Evolutionary conservation across 768 basidiomycete genomes (phyloP), one percentile per base, ranked within the genome.

Genomic region (Lentinula aciculospora): DNA sequence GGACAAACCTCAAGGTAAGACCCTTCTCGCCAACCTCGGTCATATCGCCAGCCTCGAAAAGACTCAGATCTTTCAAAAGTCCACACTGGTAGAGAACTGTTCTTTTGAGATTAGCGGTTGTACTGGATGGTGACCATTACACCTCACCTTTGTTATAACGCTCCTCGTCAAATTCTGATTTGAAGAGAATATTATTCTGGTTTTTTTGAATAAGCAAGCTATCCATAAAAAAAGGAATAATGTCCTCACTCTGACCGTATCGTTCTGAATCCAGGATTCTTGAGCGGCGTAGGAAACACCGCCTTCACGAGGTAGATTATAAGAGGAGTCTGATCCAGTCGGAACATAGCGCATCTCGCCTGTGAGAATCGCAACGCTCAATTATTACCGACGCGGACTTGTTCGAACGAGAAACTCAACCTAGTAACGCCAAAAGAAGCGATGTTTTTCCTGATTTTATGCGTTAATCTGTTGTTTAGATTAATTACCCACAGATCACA

Each of bases 251-350:
- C 66, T 73, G 60, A 83, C 80, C 0, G 80, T 83, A 59, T 81
- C 81, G 53, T 83, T 85, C 65, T 80, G 75, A 5, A 85, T 75
- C 85, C 85, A 88, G 3, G 81, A 75, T 62, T 84, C 82, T 65
- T 88, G 85, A 3, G 82, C 80, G 2, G 82, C 80, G 65, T 84
- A 86, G 8, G 83, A 80, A 10, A 87, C 75, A 10, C 85, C 84
- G 1, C 76, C 77, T 8, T 69, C 67, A 5, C 84, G 71, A 13
- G 85, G 84, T 0, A 86, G 71, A 58, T 76, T 76, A 66, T 76
- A 80, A 70, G 75, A 82, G 1, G 80, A 72, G 27, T 72, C 73
- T 4, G 75, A 69, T 6, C 66, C 66, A 42, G 60, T 64, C 3
- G 76, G 71, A 19, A 69, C 63, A 42, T 74, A 79, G 55, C 79